Conservation (phyloP, 139 green algal species). For the Trebouxia sp. region DNA sequence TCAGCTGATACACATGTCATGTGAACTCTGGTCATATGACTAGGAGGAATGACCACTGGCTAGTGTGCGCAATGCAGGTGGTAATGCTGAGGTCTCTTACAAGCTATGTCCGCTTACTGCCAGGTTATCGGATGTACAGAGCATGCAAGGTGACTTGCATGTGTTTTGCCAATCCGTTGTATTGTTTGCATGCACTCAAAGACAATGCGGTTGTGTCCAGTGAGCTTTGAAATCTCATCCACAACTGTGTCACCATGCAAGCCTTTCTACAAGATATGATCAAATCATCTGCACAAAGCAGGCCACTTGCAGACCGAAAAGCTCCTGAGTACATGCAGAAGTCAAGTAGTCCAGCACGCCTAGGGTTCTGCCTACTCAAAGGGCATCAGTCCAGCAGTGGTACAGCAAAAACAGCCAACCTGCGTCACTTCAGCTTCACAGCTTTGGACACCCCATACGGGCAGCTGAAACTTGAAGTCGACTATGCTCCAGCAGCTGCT, state of each 20-base stretch:
- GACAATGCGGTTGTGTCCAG: too few species aligned
- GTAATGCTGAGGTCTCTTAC: conserved; percentile 73
- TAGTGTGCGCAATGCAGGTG: conserved; percentile 41
- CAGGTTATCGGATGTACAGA: conserved; percentile 67
- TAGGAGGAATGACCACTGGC: too few species aligned
- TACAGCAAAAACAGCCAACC: background rate
- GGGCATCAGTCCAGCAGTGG: background rate
- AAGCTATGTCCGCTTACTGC: conserved; percentile 71
- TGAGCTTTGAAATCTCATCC: too few species aligned
- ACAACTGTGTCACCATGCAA: too few species aligned
- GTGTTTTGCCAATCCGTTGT: background rate
- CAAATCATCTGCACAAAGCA: too few species aligned
- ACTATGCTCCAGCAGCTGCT: conserved; percentile 52
- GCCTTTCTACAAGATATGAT: too few species aligned
- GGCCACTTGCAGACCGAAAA: too few species aligned
- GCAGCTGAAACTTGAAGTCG: conserved; percentile 52
- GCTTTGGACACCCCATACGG: conserved; percentile 65
- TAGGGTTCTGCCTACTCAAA: conserved; percentile 10
- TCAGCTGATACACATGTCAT: too few species aligned
- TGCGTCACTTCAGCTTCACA: conserved; percentile 58
- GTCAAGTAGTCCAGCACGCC: background rate
- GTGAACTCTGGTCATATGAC: too few species aligned
- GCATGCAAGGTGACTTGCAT: conserved; percentile 51
- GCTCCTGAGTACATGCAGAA: too few species aligned
- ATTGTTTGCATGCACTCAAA: background rate